phyloP scores from a whole-genome alignment of 2,329 filamentous ascomycete species.

The Pezicula carpinea region DNA sequence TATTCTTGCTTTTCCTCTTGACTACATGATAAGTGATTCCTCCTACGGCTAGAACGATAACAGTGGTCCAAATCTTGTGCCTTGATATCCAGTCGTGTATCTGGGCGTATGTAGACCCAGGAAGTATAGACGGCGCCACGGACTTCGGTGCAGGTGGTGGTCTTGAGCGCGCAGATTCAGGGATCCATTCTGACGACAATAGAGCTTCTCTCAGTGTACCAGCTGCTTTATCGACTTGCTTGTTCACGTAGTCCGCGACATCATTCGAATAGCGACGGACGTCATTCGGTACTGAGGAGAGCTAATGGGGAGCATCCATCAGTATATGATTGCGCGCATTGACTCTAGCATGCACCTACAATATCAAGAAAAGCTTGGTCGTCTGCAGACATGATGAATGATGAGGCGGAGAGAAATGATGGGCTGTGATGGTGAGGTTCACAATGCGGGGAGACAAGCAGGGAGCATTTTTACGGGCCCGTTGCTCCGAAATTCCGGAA shows the following conservation, averaged over 20 bases:
- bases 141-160: constrained; percentile 38
- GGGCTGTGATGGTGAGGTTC: not conserved
- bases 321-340: not conserved
- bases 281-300: constrained; percentile 57
- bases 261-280: constrained; percentile 66
- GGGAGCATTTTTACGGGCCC: no score
- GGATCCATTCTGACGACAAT: constrained; percentile 67
- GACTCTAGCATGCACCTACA: constrained; percentile 44
- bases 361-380: constrained; percentile 75
- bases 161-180: constrained; percentile 58
- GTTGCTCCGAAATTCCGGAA: no score
- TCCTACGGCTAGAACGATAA: constrained; percentile 65
- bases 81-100: constrained; percentile 66
- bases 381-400: constrained; percentile 65
- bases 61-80: constrained; percentile 70
- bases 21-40: constrained; percentile 49
- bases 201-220: constrained; percentile 64
- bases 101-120: constrained; percentile 39
- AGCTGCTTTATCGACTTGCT: constrained; percentile 73
- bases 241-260: constrained; percentile 76
- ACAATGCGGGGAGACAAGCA: no score
- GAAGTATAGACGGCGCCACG: constrained; percentile 27
- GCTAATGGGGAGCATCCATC: constrained; percentile 31
- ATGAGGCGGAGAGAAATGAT: constrained; percentile 3
- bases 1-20: constrained; percentile 52